Evolutionary conservation across 257 asterid species (phyloP), one percentile per base, ranked within the genome.

Genomic region (Capsicum chinense): DNA sequence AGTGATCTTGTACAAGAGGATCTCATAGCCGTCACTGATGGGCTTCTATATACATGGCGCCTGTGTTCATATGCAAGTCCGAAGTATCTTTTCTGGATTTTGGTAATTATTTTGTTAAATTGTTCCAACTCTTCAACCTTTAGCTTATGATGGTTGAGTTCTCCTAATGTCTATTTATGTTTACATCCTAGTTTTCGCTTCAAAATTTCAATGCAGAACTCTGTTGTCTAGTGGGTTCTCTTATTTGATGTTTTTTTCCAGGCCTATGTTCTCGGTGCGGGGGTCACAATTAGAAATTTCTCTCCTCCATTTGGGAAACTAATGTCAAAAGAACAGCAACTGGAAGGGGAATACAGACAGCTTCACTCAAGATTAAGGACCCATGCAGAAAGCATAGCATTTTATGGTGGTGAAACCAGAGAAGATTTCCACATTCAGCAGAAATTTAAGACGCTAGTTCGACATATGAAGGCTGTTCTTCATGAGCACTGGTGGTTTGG

Each of bases 401-500:
- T 95, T 85, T 97, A 95, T 83, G 98, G 98, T 84, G 99, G 99
- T 50, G 99, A 93, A 92, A 90, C 87, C 71, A 93, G 98, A 90
- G 99, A 97, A 89, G 98, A 95, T 84, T 95, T 87, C 88, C 94
- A 97, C 89, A 94, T 97, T 85, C 97, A 93, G 88, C 91, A 91
- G 86, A 97, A 95, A 90, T 95, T 97, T 87, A 86, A 85, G 87
- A 87, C 84, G 87, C 98, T 97, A 79, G 93, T 95, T 87, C 88
- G 79, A 87, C 99, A 97, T 70, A 93, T 93, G 97, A 91, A 92
- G 89, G 92, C 85, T 71, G 99, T 97, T 87, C 94, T 93, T 91
- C 98, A 95, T 88, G 97, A 97, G 44, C 97, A 93, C 87, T 97
- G 99, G 99, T 97, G 99, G 99, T 97, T 97, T 91, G 99, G 99